A percentile compares a stretch with the other conserved stretches of the same genome.
Evolutionary conservation across 2,329 filamentous ascomycete genomes (phyloP).

Genomic region (Seiridium unicorne): DNA sequence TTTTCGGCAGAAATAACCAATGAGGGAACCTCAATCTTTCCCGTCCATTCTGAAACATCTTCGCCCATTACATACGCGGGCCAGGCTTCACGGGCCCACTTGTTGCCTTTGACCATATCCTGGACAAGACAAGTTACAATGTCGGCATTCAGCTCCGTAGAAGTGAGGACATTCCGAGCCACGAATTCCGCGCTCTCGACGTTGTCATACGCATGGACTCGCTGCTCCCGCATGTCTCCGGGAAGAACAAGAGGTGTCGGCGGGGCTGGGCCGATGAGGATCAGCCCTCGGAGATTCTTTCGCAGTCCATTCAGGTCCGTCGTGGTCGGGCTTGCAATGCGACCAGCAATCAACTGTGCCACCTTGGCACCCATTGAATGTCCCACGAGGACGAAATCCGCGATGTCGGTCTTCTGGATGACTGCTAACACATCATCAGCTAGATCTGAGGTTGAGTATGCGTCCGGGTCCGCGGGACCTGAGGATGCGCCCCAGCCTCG

Average conservation of each 20-base stretch:
- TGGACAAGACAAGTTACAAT: constrained; percentile 13
- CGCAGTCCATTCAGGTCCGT: too few species aligned
- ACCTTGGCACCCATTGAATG: constrained; percentile 40
- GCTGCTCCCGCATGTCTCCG: constrained; percentile 29
- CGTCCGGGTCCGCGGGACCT: constrained; percentile 19
- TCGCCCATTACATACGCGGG: constrained; percentile 16
- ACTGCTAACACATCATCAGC: constrained; percentile 19
- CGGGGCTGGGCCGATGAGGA: constrained; percentile 32
- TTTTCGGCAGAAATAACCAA: background rate
- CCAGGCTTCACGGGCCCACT: constrained; percentile 31
- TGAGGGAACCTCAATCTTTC: background rate
- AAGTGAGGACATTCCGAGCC: constrained; percentile 28
- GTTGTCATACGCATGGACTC: constrained; percentile 29
- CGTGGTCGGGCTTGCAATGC: too few species aligned
- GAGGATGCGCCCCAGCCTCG: constrained; percentile 35
- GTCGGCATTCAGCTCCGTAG: constrained; percentile 10
- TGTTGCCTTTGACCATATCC: constrained; percentile 28
- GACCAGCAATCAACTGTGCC: constrained; percentile 21
- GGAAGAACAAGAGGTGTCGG: constrained; percentile 28
- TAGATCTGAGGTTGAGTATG: constrained; percentile 27
- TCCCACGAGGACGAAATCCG: constrained; percentile 30
- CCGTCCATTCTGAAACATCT: background rate
- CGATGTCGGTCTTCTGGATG: constrained; percentile 13
- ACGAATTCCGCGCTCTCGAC: constrained; percentile 27
- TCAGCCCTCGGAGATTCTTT: constrained; percentile 23